Base-by-base conservation (phyloP, 2,329 filamentous ascomycete species). In the Cryphonectria radicalis region DNA sequence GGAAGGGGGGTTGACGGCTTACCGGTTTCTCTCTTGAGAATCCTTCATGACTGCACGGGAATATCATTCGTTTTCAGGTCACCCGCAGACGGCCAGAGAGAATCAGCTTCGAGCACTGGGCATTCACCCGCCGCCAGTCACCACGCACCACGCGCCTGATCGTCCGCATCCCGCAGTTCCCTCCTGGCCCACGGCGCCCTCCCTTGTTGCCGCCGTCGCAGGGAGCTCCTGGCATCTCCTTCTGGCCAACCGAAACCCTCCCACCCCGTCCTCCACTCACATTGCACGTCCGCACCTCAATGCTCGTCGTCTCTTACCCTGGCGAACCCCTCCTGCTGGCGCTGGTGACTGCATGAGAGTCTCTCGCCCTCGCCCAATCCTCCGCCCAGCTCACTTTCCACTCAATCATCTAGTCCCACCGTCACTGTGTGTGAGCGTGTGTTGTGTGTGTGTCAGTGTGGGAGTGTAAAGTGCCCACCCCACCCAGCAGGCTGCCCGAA, bases 281-380 rank as follows among this genome's bases (percentile, higher is more conserved):
- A 73, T 76, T 74, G 76, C 78, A 76, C 76, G 81, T 82, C 83
- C 84, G 81, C 83, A 81, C 82, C 83, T 84, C 83, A 79, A 84
- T 84, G 82, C 81, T 79, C 78, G 78, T 79, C 77, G 76, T 76
- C 79, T 79, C 77, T 77, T 78, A 80, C 79, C 66, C 42, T 46
- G 43, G 57, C 63, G 40, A 46, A n/a, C 63, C 37, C 66, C 60
- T 70, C 55, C 46, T 50, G 46, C 46, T 50, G 46, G 46, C 74
- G 73, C 74, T 70, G 65, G 72, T 73, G 74, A 78, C 78, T 83
- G 81, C 82, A 82, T 83, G 81, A 80, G 81, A 80, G 79, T 81
- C 77, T 81, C 77, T 79, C 77, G 78, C 67, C 50, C 67, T 67
- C 75, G 74, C 25, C 37, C 60, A 63, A 50, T 50, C 46, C 46